Base-by-base conservation (phyloP, 176 grass and related monocot species). In the Stipa capillata region DNA sequence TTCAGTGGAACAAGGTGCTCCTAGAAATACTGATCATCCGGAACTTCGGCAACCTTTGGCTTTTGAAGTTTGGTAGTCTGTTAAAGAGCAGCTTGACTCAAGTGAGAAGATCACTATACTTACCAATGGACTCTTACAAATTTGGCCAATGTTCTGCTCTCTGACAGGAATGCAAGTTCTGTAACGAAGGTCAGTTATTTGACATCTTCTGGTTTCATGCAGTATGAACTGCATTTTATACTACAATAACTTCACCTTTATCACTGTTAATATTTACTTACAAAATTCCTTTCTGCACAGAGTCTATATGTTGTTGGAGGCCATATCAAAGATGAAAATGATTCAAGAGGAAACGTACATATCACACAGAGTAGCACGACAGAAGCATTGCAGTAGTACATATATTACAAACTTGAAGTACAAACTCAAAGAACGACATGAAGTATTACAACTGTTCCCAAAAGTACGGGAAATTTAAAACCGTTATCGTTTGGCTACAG, bases 71-170 rank as follows among this genome's bases (percentile, higher is more conserved):
- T 97, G 95, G 91, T 67, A 90, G 45, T 92, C 85, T 73, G 69
- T 97, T 48, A 69, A 55, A 67, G 21, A 64, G 47, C 64, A 82
- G 66, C 80, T 90, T 66, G 47, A 74, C 81, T 82, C 89, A 76
- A 83, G 73, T 32, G 76, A 94, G 44, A 94, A 81, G 73, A 81
- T 97, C 63, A 85, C 83, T 74, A 75, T 92, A 58, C 73, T 97
- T 69, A 87, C 87, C 12, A 97, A 42, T 78, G 87, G 95, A 56
- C 95, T 63, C 89, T 97, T 72, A 97, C 89, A 77, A 94, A 94
- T 84, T 76, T 97, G 16, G 95, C 91, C 61, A 92, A 83, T 60
- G 92, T 97, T 8, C 8, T 97, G n/a, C 85, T 84, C 31, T 83
- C 68, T 54, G 89, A 97, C 61, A 85, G 56, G 18, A 84, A 58